These are phyloP conservation scores for Hirsutella rhossiliensis DNA, from an alignment of 2,329 filamentous ascomycete genomes.

Conservation along the genomic window DNA sequence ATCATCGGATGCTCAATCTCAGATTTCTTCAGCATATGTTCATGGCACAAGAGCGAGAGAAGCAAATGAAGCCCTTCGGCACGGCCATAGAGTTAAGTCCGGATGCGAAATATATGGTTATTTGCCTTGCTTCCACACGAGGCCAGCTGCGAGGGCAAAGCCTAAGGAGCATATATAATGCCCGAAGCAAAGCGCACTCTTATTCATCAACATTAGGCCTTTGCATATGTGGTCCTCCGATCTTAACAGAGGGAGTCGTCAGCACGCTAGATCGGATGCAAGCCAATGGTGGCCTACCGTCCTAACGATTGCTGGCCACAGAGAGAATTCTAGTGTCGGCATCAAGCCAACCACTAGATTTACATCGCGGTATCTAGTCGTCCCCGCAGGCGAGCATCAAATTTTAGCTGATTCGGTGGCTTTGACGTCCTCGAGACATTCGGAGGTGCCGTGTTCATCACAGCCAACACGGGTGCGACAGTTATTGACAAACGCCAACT, in stretches of 20 bases:
- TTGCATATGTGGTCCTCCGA: background rate
- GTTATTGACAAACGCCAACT: slow-evolving; percentile 33
- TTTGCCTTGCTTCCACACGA: background rate
- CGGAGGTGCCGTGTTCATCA: slow-evolving; percentile 34
- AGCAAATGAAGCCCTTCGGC: background rate
- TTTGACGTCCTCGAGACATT: slow-evolving; percentile 27
- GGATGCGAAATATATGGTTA: background rate
- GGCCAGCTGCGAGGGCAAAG: background rate
- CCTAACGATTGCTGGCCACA: slow-evolving; percentile 40
- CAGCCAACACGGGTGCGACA: slow-evolving; percentile 42
- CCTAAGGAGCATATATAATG: no score
- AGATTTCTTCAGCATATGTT: background rate
- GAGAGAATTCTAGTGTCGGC: slow-evolving; percentile 51
- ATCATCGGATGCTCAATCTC: background rate
- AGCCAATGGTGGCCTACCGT: slow-evolving; percentile 36
- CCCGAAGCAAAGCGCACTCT: no score
- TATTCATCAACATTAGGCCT: background rate
- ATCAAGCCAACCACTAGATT: slow-evolving; percentile 58
- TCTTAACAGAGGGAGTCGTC: background rate
- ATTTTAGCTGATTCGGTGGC: slow-evolving; percentile 53
- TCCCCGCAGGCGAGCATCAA: slow-evolving; percentile 49
- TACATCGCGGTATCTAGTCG: slow-evolving; percentile 48
- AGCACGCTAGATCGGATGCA: background rate
- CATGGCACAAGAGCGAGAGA: background rate
- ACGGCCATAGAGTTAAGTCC: background rate